Evolutionary conservation across 2,329 filamentous ascomycete species (phyloP).

Genomic region (Rhynchosporium secalis): DNA sequence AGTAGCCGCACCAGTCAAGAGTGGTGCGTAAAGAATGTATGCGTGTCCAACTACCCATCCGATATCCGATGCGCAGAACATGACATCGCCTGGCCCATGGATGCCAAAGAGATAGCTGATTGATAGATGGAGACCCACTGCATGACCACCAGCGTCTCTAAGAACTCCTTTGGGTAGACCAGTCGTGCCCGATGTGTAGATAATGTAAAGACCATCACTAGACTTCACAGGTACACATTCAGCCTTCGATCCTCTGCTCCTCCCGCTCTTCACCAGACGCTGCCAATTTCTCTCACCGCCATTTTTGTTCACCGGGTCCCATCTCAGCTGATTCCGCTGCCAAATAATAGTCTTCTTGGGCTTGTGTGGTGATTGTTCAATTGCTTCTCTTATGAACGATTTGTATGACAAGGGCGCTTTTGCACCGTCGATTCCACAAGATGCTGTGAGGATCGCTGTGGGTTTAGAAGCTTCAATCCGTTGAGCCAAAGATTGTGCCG

Average conservation of each 20-base stretch:
- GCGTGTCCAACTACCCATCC: slow-evolving; percentile 88
- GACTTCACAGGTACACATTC: slow-evolving; percentile 77
- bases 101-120: slow-evolving; percentile 83
- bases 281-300: slow-evolving; percentile 79
- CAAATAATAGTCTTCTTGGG: slow-evolving; percentile 74
- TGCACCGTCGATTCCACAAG: slow-evolving; percentile 84
- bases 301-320: slow-evolving; percentile 68
- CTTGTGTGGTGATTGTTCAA: slow-evolving; percentile 67
- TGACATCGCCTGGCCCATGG: slow-evolving; percentile 79
- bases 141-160: slow-evolving; percentile 81
- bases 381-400: slow-evolving; percentile 72
- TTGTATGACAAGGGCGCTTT: slow-evolving; percentile 80
- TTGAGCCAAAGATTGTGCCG: slow-evolving; percentile 76
- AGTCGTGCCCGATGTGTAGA: slow-evolving; percentile 84
- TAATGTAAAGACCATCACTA: slow-evolving; percentile 82
- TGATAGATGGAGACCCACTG: slow-evolving; percentile 78
- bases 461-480: slow-evolving; percentile 82
- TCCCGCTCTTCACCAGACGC: slow-evolving; percentile 69
- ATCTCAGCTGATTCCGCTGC: slow-evolving; percentile 76
- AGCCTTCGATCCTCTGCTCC: slow-evolving; percentile 64
- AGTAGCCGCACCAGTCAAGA: slow-evolving; percentile 82
- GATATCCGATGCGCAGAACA: slow-evolving; percentile 73
- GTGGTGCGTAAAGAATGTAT: slow-evolving; percentile 86
- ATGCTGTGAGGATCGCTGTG: slow-evolving; percentile 78
- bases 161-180: slow-evolving; percentile 81